Evolutionary conservation across 768 basidiomycete genomes (phyloP), one percentile per base, ranked within the genome.

Genomic region (Bullera alba): DNA sequence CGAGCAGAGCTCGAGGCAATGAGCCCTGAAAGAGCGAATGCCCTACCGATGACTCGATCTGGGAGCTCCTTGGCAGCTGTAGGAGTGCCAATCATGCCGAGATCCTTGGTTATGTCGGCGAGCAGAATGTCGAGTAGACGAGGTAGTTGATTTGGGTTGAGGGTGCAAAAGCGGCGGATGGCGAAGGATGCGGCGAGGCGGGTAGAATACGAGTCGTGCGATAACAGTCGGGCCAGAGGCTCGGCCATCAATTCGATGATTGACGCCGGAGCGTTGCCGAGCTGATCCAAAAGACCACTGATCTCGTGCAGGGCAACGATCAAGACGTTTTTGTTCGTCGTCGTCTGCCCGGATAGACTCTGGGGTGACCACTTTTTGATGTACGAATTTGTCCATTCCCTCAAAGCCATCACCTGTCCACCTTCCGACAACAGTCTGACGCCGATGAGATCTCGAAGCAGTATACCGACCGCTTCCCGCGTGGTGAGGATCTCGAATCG

Each of bases 341-440:
- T 79, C 17, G 75, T 75, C 57, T 87, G 84, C 5, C 87, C 88
- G 8, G 89, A 89, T 79, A 96, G 83, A 73, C 93, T 80, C 0
- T 88, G 85, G 1, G 91, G 90, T 14, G 47, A 46, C 89, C 90
- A 96, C 46, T 87, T 80, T 71, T 86, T 89, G 52, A 95, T 75
- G 68, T 89, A 95, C 3, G 79, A 76, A 29, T 77, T 83, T 0
- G 87, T 83, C 35, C 95, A 75, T 58, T 95, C 92, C 60, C 86
- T 83, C 28, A 95, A 86, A 2, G 92, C 92, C 23, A 77, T 76
- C 39, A 97, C 92, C 72, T 97, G 93, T 0, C 86, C 92, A 65
- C 90, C 87, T 64, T 99, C 93, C 53, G 86, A 86, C 56, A 97
- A 74, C 79, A 95, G 84, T 53, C 92, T 76, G 1, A 86, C 82